Conservation (phyloP, 495 filamentous ascomycete species). For the Penicillium lividum region DNA sequence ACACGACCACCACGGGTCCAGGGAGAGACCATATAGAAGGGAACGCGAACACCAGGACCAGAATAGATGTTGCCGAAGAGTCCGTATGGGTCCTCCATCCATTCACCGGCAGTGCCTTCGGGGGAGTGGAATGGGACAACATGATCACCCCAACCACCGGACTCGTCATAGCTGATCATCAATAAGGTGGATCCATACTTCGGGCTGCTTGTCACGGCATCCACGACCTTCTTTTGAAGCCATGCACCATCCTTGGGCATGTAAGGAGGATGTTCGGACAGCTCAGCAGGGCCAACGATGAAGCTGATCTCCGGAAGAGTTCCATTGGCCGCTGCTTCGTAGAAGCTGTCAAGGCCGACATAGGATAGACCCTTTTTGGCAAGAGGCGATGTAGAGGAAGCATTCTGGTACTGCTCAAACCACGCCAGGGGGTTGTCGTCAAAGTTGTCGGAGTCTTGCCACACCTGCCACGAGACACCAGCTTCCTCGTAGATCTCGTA, state of each 20-base stretch:
- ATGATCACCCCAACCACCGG: slow-evolving; percentile 57
- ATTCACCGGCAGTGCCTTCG: slow-evolving; percentile 51
- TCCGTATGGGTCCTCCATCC: slow-evolving; percentile 55
- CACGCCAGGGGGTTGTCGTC: slow-evolving; percentile 56
- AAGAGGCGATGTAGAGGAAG: slow-evolving; percentile 35
- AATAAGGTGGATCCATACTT: slow-evolving; percentile 51
- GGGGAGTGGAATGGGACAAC: slow-evolving; percentile 56
- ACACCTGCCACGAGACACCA: slow-evolving; percentile 56
- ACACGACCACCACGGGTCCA: slow-evolving; percentile 58
- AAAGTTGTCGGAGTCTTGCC: slow-evolving; percentile 56
- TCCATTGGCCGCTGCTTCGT: slow-evolving; percentile 50
- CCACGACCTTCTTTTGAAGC: slow-evolving; percentile 55
- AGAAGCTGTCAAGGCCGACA: slow-evolving; percentile 50
- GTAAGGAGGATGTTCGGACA: slow-evolving; percentile 57
- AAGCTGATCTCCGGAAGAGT: slow-evolving; percentile 54
- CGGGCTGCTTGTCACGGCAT: slow-evolving; percentile 51
- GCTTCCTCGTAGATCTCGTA: slow-evolving; percentile 54
- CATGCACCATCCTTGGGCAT: slow-evolving; percentile 56
- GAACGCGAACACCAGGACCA: slow-evolving; percentile 54
- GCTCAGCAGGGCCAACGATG: slow-evolving; percentile 52
- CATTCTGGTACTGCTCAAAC: slow-evolving; percentile 56
- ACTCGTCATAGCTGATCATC: slow-evolving; percentile 58
- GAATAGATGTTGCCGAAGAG: slow-evolving; percentile 49
- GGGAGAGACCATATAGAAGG: slow-evolving; percentile 57
- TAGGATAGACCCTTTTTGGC: slow-evolving; percentile 48